phyloP scores from a whole-genome alignment of 1,284 basidiomycete genomes.

The Schizophyllum amplum region DNA sequence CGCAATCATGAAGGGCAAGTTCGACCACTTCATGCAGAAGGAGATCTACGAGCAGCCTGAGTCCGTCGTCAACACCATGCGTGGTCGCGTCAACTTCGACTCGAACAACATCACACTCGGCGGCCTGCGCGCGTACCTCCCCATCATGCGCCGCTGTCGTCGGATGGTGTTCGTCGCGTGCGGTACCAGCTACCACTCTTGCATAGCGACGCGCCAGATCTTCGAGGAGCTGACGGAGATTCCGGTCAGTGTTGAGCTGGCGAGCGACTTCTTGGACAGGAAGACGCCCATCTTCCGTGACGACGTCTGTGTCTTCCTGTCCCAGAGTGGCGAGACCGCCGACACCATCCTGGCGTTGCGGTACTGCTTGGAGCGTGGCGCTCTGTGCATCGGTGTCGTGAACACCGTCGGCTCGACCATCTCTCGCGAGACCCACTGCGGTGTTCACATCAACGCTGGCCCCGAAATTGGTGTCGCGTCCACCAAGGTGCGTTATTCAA shows the following conservation, averaged over 20 bases:
- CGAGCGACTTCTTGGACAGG: conserved; percentile 97
- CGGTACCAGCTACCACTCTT: conserved; percentile 97
- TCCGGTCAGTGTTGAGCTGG: conserved; percentile 94
- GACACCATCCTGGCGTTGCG: conserved; percentile 96
- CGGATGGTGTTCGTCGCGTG: conserved; percentile 97
- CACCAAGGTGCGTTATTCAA: conserved; percentile 68
- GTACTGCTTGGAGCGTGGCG: conserved; percentile 95
- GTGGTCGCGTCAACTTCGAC: conserved; percentile 99
- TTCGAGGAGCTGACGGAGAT: conserved; percentile 99
- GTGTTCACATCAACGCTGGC: conserved; percentile 99
- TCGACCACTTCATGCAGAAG: conserved; percentile 99
- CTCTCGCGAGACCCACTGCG: conserved; percentile 97
- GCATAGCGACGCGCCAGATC: conserved; percentile 94
- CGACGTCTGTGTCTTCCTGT: conserved; percentile 95
- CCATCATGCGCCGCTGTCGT: conserved; percentile 91
- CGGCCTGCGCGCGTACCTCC: conserved; percentile 91
- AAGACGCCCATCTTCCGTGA: conserved; percentile 99
- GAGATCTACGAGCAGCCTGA: conserved; percentile 99
- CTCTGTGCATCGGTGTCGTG: conserved; percentile 94
- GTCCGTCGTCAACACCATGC: conserved; percentile 99
- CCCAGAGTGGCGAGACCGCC: conserved; percentile 97
- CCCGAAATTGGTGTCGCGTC: conserved; percentile 99
- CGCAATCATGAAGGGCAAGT: conserved; percentile 99
- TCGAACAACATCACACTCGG: conserved; percentile 87
- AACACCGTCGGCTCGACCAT: conserved; percentile 99